Evolutionary conservation across 2,329 filamentous ascomycete genomes (phyloP), one percentile per base, ranked within the genome.

Genomic region (Aspergillus sp.): DNA sequence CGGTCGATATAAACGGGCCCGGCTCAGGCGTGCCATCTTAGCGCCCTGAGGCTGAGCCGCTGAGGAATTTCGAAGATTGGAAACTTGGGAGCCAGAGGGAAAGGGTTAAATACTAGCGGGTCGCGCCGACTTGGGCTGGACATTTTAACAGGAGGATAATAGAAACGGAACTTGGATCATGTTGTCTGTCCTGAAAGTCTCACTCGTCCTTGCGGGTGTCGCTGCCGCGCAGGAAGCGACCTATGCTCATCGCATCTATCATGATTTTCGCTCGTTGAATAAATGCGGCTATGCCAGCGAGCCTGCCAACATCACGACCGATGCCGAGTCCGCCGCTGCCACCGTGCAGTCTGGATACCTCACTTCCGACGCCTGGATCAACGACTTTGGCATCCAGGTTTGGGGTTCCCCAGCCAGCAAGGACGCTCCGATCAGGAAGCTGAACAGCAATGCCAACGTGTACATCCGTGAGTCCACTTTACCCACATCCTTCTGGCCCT

Each of bases 361-460:
- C 7, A 19, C 25, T 9, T 59, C 56, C 3, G 23, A 38, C 8
- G 38, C 49, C 11, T 59, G 53, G 8, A 7, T 34, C 7, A 53
- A 59, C 19, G 48, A 59, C 56, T 59, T 38, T 25, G 56, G 38
- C 4, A 53, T 59, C 17, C 56, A 59, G 49, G 53, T 48, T 8
- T 59, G 56, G 56, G 56, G 41, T 2, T 22, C 34, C 8, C 38
- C 38, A 23, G 48, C 41, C 7, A 28, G 38, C 7, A n/a, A 46
- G 6, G 30, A 52, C 1, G 34, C 4, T 0, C 56, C 56, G 1
- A 11, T 59, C 23, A 31, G 25, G 28, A 59, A 46, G 23, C 49
- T 53, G 7, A 53, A 59, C 15, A 59, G 56, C 41, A 47, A 47
- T 9, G 23, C 22, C 11, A 59, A 59, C 8, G 41, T 59, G 3